phyloP scores from a whole-genome alignment of 345 rosid genomes.

The Citrus sinensis region DNA sequence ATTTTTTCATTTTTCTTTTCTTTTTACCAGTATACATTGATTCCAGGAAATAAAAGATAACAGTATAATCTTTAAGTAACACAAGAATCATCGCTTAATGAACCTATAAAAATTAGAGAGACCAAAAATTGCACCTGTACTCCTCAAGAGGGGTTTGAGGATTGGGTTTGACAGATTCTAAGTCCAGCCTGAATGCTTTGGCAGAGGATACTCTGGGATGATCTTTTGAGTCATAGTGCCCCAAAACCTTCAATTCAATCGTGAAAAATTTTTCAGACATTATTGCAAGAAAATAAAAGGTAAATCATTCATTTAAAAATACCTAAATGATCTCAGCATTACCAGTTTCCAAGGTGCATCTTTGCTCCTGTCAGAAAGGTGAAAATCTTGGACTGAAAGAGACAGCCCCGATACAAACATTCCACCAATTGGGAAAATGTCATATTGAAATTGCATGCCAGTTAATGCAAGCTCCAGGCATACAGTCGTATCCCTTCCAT shows the following conservation, averaged over 20 bases:
- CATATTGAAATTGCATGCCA: constrained; percentile 59
- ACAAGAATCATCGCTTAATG: constrained; percentile 8
- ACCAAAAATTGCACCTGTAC: constrained; percentile 56
- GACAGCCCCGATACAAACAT: constrained; percentile 60
- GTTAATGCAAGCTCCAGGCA: constrained; percentile 68
- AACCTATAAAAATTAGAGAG: not conserved
- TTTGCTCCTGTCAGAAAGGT: constrained; percentile 68
- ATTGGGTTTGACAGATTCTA: constrained; percentile 92
- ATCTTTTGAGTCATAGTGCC: constrained; percentile 74
- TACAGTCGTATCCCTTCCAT: constrained; percentile 54
- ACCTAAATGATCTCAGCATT: constrained; percentile 20
- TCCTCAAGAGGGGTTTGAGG: constrained; percentile 89
- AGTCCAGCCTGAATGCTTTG: constrained; percentile 67
- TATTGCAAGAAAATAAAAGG: constrained; percentile 4
- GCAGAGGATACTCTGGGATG: constrained; percentile 86
- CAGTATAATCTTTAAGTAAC: not conserved
- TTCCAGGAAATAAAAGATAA: not conserved
- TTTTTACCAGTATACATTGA: not conserved
- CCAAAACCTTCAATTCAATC: constrained; percentile 55
- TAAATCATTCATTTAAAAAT: not conserved
- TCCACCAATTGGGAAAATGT: constrained; percentile 60
- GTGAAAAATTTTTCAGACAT: constrained; percentile 5
- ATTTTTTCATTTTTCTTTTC: not conserved
- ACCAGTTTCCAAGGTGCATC: constrained; percentile 87
- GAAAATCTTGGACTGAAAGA: constrained; percentile 64